Evolutionary conservation across 225 moss, liverwort and hornwort genomes (phyloP), one percentile per base, ranked within the genome.

Genomic region (Polytrichum formosum): DNA sequence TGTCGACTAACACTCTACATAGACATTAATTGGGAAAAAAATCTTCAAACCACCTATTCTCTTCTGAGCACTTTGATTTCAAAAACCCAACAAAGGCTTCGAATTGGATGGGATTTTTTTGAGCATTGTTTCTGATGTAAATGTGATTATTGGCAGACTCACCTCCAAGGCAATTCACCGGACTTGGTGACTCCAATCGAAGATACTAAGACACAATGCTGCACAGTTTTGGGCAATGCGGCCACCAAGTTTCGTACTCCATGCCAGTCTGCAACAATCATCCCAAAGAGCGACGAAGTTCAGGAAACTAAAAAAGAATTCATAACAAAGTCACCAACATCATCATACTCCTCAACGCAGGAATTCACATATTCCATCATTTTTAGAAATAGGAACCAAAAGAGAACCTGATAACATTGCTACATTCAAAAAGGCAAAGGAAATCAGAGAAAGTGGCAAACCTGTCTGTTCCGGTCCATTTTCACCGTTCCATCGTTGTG

Each of bases 401-500:
- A 4, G 46, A 53, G 25, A 74, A 56, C 6, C 27, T 25, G 19
- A 28, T 35, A 61, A 22, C 25, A 62, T 66, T 18, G 53, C 7
- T 54, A 25, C 37, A 35, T 53, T 26, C 20, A 65, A 35, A 54
- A 4, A 18, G 30, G 53, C 21, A 33, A 53, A 66, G 6, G 28
- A 56, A 56, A 37, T 16, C 46, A 46, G 46, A 46, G 46, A 46
- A 46, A 17, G 4, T 21, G 17, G 26, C 29, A 61, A 74, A 85
- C 94, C 90, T 84, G 94, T 98, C 63, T 87, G 82, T 79, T 98
- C 86, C 59, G 98, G 91, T 77, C 92, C 92, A 75, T 98, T 98
- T 65, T 80, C 84, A 65, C 90, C 91, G 65, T 28, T 67, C 98
- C 98, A 98, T 53, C 98, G 92, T 68, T 82, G 85, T 20, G 98